Base-by-base conservation (phyloP, 306 rosid species). In the Quercus suber region DNA sequence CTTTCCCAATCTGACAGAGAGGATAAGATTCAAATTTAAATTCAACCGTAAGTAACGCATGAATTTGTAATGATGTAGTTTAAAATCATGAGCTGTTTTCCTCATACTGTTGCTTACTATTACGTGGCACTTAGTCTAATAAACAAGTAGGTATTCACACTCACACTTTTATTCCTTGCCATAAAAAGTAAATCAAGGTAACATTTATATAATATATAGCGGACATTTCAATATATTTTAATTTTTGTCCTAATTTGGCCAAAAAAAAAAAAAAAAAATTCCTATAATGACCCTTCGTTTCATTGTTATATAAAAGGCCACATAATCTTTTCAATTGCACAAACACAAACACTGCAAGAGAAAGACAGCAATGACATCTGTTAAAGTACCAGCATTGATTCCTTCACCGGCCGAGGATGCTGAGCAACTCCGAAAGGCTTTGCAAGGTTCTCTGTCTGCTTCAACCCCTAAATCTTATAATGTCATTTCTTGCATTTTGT, bases 351-450 rank as follows among this genome's bases (percentile, higher is more conserved):
- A 70, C 19, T 79, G 80, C 76, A 58, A 63, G 73, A 55, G 79
- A 76, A 31, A 41, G 51, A 12, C 74, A 52, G 13, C 77, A 73
- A 94, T 94, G 99, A 86, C 97, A 75, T 83, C 90, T 59, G 64
- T 92, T 65, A 82, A 56, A 76, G 93, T 89, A 31, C 97, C 99
- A 2, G 58, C 75, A 70, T 84, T 83, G 8, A 79, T 89, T 84
- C 97, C 99, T 81, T 78, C 93, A 78, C 89, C 99, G 1, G 64
- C 76, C 1, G 93, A 94, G 77, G 99, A 94, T 87, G 71, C 84
- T 55, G 97, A 92, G 78, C 97, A 91, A 80, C 89, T 94, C 82
- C 82, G 85, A 7, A 89, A 86, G 78, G 97, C 99, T 78, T 91
- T 92, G 80, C 79, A 91, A 87, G 97, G 99, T 6, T n/a, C 41